Evolutionary conservation across 306 rosid species (phyloP).

Genomic region (Boehmeria nivea): DNA sequence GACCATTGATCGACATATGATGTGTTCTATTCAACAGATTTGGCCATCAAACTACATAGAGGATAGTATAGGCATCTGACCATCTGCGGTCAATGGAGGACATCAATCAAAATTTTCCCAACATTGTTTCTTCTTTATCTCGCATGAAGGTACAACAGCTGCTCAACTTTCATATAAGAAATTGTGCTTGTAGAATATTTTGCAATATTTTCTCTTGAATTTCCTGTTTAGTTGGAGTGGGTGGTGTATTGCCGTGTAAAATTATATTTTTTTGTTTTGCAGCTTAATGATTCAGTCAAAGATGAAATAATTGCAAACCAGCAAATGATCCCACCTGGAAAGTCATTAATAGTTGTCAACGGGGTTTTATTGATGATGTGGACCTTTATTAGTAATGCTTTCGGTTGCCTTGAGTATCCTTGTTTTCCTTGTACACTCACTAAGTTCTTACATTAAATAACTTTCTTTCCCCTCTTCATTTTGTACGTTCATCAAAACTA

Average conservation of each 20-base stretch:
- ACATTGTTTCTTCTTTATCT: conserved; percentile 90
- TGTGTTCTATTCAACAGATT: conserved; percentile 48
- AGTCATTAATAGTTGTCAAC: conserved; percentile 95
- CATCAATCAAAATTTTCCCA: conserved; percentile 93
- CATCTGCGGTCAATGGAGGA: conserved; percentile 98
- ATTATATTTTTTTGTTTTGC: conserved; percentile 23
- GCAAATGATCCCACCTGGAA: conserved; percentile 98
- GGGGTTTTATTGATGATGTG: conserved; percentile 94
- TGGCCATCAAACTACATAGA: conserved; percentile 97
- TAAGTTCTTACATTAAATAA: conserved; percentile 16
- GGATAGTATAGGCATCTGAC: conserved; percentile 94
- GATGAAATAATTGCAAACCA: conserved; percentile 93
- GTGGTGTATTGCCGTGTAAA: neutral
- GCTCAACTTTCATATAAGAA: too few species aligned
- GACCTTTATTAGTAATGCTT: conserved; percentile 89
- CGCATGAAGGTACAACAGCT: conserved; percentile 77
- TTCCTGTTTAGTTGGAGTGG: conserved; percentile 4
- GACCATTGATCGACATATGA: conserved; percentile 43
- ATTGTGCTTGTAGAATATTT: too few species aligned
- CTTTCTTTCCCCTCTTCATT: conserved; percentile 5
- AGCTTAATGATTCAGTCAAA: conserved; percentile 86
- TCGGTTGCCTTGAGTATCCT: conserved; percentile 32
- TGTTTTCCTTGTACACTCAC: conserved; percentile 13
- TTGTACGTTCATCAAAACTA: conserved; percentile 72
- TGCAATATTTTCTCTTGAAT: conserved; percentile 25